A percentile compares a stretch with the other conserved stretches of the same genome.
These are phyloP conservation scores for Neocatenulostroma microsporum DNA, from an alignment of 2,329 filamentous ascomycete species.

Conservation along the genomic window DNA sequence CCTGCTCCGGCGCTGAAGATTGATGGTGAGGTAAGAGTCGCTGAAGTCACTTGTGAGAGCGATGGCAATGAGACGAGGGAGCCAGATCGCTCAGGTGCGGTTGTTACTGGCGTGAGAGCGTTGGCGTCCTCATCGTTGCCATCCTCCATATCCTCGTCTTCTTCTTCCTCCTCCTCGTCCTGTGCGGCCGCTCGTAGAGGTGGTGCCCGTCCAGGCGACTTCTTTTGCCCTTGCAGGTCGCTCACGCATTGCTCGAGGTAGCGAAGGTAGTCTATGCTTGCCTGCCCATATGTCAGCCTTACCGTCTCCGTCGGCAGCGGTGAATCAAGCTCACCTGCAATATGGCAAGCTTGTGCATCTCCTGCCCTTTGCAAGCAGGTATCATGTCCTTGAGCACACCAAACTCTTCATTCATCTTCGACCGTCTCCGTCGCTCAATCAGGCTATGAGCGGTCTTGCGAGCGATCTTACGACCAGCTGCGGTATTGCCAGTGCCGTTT, in stretches of 20 bases:
- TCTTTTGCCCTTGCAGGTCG: slow-evolving; percentile 59
- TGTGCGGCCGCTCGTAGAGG: slow-evolving; percentile 7
- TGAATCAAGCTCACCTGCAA: slow-evolving; percentile 62
- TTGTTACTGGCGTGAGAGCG: slow-evolving; percentile 28
- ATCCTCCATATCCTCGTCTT: slow-evolving; percentile 48
- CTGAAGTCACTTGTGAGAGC: slow-evolving; percentile 29
- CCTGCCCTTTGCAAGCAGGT: slow-evolving; percentile 81
- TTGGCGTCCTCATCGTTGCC: slow-evolving; percentile 16
- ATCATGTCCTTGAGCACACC: slow-evolving; percentile 90
- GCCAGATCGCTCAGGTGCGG: slow-evolving; percentile 13
- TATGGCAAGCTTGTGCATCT: slow-evolving; percentile 97
- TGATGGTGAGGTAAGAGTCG: slow-evolving; percentile 29
- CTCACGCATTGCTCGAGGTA: slow-evolving; percentile 85
- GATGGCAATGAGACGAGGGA: slow-evolving; percentile 33
- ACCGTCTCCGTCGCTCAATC: slow-evolving; percentile 80
- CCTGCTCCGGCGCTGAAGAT: slow-evolving; percentile 21
- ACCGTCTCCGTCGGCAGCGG: not conserved
- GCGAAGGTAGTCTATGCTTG: slow-evolving; percentile 90
- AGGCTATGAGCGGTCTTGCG: slow-evolving; percentile 93
- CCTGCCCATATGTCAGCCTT: slow-evolving; percentile 45
- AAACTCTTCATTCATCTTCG: slow-evolving; percentile 99
- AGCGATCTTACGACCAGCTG: slow-evolving; percentile 87
- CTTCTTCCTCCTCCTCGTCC: slow-evolving; percentile 34
- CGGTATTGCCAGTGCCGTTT: slow-evolving; percentile 61
- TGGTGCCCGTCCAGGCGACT: slow-evolving; percentile 22